Evolutionary conservation across 768 basidiomycete species (phyloP).

Genomic region (Suillus weaverae): DNA sequence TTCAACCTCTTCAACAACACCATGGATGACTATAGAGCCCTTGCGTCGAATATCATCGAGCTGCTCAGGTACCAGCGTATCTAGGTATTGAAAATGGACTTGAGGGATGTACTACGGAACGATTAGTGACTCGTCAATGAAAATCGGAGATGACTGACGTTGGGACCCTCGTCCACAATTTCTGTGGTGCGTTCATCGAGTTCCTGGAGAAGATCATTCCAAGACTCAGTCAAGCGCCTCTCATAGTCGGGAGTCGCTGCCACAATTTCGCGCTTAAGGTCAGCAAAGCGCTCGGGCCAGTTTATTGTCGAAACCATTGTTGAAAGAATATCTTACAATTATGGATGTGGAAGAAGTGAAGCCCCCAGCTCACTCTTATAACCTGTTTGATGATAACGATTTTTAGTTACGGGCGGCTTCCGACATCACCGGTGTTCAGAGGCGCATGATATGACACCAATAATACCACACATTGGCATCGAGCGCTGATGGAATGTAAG

Average conservation of each 20-base stretch:
- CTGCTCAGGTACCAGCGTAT: slow-evolving; percentile 44
- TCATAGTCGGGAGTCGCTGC: slow-evolving; percentile 51
- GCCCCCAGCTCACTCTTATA: slow-evolving; percentile 16
- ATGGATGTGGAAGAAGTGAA: background rate
- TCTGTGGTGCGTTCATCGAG: slow-evolving; percentile 45
- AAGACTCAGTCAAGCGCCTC: slow-evolving; percentile 49
- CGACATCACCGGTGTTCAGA: slow-evolving; percentile 8
- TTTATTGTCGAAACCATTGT: slow-evolving; percentile 3
- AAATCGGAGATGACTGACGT: slow-evolving; percentile 37
- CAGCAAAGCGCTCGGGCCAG: slow-evolving; percentile 45
- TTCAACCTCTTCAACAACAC: slow-evolving; percentile 57
- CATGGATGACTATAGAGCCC: slow-evolving; percentile 61
- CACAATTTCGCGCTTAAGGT: slow-evolving; percentile 60
- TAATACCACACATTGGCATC: background rate
- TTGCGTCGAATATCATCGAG: slow-evolving; percentile 50
- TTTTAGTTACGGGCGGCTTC: slow-evolving; percentile 2
- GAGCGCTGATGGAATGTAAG: background rate
- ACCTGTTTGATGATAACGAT: background rate
- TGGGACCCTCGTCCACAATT: slow-evolving; percentile 47
- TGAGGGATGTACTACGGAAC: slow-evolving; percentile 56
- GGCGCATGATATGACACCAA: background rate
- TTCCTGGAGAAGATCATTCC: slow-evolving; percentile 57
- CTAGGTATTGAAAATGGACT: slow-evolving; percentile 56
- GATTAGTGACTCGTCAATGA: background rate
- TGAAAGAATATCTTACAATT: background rate